Percentiles rank a stretch among this genome's conserved stretches.
phyloP scores from a whole-genome alignment of 768 basidiomycete genomes.

The Leccinum pellstonianum region DNA sequence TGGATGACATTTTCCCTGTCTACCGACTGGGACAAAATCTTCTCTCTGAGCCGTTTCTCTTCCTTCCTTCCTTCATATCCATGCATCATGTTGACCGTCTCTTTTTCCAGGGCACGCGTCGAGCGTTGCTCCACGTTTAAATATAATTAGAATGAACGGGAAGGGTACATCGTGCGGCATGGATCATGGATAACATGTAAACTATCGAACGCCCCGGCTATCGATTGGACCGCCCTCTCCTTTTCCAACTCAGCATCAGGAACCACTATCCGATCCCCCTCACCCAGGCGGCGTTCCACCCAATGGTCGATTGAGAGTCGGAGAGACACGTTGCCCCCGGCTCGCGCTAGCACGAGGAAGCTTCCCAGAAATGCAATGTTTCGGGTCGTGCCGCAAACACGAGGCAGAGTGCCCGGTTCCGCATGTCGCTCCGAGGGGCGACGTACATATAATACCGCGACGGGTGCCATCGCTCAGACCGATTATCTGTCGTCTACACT shows the following conservation, averaged over 20 bases:
- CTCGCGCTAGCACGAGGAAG: conserved; percentile 12
- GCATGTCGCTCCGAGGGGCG: conserved; percentile 23
- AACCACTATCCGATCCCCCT: neutral
- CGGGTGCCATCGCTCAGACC: conserved; percentile 4
- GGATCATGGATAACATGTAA: neutral
- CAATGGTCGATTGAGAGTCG: conserved; percentile 1
- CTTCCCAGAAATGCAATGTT: conserved; percentile 4
- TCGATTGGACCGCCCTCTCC: neutral
- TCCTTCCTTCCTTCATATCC: neutral
- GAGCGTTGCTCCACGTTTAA: conserved; percentile 1
- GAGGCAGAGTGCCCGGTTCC: conserved; percentile 30
- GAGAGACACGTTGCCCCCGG: conserved; percentile 11
- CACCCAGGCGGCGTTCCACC: conserved; percentile 1
- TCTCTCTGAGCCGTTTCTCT: conserved; percentile 32
- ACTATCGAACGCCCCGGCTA: neutral
- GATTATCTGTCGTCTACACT: conserved; percentile 15
- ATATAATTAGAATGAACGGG: neutral
- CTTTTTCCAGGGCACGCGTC: conserved; percentile 2
- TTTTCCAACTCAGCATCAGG: neutral
- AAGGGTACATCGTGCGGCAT: neutral
- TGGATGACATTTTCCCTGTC: conserved; percentile 26
- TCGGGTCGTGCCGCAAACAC: conserved; percentile 24
- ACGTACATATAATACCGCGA: conserved; percentile 30
- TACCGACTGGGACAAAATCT: conserved; percentile 24
- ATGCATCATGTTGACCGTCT: conserved; percentile 13